Percentiles rank a stretch among this genome's conserved stretches.
phyloP scores from a whole-genome alignment of 2,329 filamentous ascomycete species.

The Leptographium procerum region DNA sequence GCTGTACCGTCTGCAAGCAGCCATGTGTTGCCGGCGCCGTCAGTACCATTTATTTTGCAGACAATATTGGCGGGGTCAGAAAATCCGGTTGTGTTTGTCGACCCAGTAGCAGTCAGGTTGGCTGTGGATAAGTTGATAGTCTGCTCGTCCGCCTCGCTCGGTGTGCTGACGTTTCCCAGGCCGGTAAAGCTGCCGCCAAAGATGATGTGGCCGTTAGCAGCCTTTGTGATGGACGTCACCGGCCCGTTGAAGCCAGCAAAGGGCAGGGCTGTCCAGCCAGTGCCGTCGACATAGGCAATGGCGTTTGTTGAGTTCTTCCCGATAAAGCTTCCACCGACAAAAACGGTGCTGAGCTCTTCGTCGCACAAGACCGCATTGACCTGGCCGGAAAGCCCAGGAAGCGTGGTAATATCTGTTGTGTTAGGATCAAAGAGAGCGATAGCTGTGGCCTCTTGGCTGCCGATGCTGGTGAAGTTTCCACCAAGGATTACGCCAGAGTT shows the following conservation, averaged over 20 bases:
- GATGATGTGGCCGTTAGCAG: slow-evolving; percentile 71
- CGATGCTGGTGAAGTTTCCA: slow-evolving; percentile 91
- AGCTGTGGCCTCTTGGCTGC: slow-evolving; percentile 61
- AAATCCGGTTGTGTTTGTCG: slow-evolving; percentile 51
- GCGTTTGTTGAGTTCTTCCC: slow-evolving; percentile 79
- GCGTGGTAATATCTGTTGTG: slow-evolving; percentile 56
- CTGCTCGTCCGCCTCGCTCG: slow-evolving; percentile 59
- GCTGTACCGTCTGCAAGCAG: slow-evolving; percentile 61
- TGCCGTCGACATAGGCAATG: slow-evolving; percentile 60
- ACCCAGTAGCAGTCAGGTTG: slow-evolving; percentile 56
- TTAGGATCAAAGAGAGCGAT: slow-evolving; percentile 73
- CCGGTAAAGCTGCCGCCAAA: slow-evolving; percentile 88
- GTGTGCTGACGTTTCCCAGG: slow-evolving; percentile 65
- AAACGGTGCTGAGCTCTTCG: slow-evolving; percentile 63
- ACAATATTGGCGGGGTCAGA: slow-evolving; percentile 69
- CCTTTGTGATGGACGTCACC: slow-evolving; percentile 73
- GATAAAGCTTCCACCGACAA: slow-evolving; percentile 79
- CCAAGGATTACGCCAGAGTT: slow-evolving; percentile 70
- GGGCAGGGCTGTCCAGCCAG: slow-evolving; percentile 67
- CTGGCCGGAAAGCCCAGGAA: slow-evolving; percentile 71
- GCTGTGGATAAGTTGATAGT: slow-evolving; percentile 76
- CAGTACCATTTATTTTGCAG: slow-evolving; percentile 59
- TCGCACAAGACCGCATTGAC: slow-evolving; percentile 81
- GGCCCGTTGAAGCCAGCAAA: slow-evolving; percentile 94
- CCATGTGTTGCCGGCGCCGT: slow-evolving; percentile 70